A percentile compares a stretch with the other conserved stretches of the same genome.
Evolutionary conservation across 768 basidiomycete species (phyloP).

Genomic region (Coprinopsis cinerea): DNA sequence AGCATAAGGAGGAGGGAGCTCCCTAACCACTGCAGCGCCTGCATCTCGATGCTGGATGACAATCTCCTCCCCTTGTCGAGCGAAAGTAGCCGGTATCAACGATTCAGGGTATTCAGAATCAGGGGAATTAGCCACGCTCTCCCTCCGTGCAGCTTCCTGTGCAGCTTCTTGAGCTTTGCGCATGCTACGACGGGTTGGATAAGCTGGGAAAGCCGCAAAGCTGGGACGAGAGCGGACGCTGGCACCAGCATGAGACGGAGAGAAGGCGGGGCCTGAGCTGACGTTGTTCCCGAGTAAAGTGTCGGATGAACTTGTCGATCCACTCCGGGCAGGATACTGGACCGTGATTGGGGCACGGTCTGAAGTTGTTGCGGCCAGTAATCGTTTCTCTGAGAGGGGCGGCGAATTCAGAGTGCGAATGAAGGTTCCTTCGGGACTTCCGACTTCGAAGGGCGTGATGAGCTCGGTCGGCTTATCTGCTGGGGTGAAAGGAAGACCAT

Average conservation of each 20-base stretch:
- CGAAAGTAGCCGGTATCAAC: constrained; percentile 1
- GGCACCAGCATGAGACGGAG: no score
- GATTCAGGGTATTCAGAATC: neutral
- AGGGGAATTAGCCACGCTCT: constrained; percentile 5
- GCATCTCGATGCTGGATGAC: constrained; percentile 36
- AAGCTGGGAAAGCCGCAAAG: no score
- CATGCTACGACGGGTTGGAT: no score
- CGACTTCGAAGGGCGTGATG: neutral
- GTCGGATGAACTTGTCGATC: no score
- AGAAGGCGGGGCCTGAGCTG: no score
- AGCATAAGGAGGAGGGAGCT: constrained; percentile 35
- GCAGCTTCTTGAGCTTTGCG: no score
- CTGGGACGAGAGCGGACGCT: no score
- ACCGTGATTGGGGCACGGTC: neutral
- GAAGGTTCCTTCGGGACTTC: no score
- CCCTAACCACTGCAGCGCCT: constrained; percentile 24
- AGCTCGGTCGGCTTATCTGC: neutral
- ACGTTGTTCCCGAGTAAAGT: no score
- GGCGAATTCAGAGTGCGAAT: no score
- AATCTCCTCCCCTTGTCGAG: constrained; percentile 21
- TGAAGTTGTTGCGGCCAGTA: neutral
- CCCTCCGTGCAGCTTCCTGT: no score
- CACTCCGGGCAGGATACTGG: no score
- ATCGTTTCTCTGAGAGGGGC: neutral
- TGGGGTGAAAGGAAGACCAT: neutral